Evolutionary conservation across 768 basidiomycete species (phyloP).

Genomic region (Mycena kentingensis): DNA sequence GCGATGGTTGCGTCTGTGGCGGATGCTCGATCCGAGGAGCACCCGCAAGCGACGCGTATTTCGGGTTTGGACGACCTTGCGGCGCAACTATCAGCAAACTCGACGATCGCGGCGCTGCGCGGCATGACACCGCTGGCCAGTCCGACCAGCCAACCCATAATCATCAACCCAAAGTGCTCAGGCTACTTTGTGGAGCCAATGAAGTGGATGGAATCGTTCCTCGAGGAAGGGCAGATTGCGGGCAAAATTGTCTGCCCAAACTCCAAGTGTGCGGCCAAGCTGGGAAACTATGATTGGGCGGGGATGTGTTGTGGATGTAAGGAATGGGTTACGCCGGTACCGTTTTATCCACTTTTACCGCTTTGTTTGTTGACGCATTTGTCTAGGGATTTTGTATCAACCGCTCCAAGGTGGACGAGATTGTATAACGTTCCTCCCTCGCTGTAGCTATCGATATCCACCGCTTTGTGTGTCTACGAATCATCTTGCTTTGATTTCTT

Average conservation of each 20-base stretch:
- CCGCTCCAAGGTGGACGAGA: slow-evolving; percentile 69
- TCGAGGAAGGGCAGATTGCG: slow-evolving; percentile 72
- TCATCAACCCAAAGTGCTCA: slow-evolving; percentile 83
- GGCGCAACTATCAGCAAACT: slow-evolving; percentile 44
- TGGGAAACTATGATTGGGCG: slow-evolving; percentile 98
- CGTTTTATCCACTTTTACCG: slow-evolving; percentile 30
- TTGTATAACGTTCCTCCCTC: slow-evolving; percentile 34
- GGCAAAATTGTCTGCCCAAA: slow-evolving; percentile 95
- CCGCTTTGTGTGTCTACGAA: too few relatives aligned
- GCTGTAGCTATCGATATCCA: too few relatives aligned
- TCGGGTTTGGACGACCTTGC: slow-evolving; percentile 42
- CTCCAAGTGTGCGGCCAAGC: slow-evolving; percentile 83
- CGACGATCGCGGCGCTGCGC: slow-evolving; percentile 45
- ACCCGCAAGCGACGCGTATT: slow-evolving; percentile 32
- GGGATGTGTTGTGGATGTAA: slow-evolving; percentile 90
- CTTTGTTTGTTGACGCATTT: neutral
- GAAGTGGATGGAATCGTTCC: slow-evolving; percentile 92
- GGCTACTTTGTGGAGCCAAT: slow-evolving; percentile 99
- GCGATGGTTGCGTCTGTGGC: slow-evolving; percentile 36
- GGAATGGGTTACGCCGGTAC: slow-evolving; percentile 88
- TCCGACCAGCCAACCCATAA: slow-evolving; percentile 59
- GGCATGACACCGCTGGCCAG: slow-evolving; percentile 21
- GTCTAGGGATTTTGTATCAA: slow-evolving; percentile 66
- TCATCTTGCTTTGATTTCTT: too few relatives aligned
- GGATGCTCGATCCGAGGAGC: slow-evolving; percentile 12